These are phyloP conservation scores for Hemerocallis citrina DNA, from an alignment of 106 monocot species.

Conservation along the genomic window DNA sequence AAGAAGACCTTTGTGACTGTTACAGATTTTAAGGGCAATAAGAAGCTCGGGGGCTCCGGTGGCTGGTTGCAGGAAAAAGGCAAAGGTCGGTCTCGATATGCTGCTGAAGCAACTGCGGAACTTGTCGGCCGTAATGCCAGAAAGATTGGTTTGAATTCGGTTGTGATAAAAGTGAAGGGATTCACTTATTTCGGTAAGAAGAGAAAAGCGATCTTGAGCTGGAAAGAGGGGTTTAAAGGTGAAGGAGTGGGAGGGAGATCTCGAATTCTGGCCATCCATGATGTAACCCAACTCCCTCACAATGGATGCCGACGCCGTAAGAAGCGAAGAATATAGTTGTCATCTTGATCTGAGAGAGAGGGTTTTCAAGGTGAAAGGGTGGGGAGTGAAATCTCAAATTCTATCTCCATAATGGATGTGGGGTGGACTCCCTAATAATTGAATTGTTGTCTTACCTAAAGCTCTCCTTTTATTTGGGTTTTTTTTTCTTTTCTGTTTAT, in stretches of 20 bases:
- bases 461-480: too few species aligned
- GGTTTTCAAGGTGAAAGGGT: too few species aligned
- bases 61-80: constrained; percentile 13
- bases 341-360: too few species aligned
- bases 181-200: constrained; percentile 18
- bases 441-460: too few species aligned
- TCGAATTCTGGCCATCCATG: constrained; percentile 19
- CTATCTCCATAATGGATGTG: too few species aligned
- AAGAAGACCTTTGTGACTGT: constrained; percentile 14
- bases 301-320: neutral
- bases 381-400: too few species aligned
- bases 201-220: constrained; percentile 22
- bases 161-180: constrained; percentile 27
- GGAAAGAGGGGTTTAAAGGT: constrained; percentile 24
- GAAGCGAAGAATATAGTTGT: neutral
- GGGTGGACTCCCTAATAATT: too few species aligned
- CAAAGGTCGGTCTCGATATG: constrained; percentile 21
- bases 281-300: constrained; percentile 10
- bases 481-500: too few species aligned
- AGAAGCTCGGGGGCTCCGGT: constrained; percentile 8
- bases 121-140: constrained; percentile 13
- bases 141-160: constrained; percentile 17
- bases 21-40: constrained; percentile 9
- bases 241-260: constrained; percentile 17
- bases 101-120: constrained; percentile 27